Evolutionary conservation across 2,329 filamentous ascomycete species (phyloP), one percentile per base, ranked within the genome.

Genomic region (Ampelomyces quisqualis): DNA sequence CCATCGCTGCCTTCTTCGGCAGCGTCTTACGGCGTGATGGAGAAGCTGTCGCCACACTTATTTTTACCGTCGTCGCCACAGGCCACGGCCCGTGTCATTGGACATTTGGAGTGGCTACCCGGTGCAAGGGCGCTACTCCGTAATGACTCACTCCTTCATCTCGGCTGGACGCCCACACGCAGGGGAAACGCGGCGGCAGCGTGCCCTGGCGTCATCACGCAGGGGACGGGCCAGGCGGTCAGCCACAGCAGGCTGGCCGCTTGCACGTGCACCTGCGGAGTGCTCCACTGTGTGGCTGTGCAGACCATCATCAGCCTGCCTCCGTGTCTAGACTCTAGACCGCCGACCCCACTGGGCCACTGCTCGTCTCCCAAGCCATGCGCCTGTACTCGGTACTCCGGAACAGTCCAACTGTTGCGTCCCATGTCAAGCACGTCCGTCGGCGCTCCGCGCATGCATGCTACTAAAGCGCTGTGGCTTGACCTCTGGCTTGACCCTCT

Each of bases 401-500:
- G n/a, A n/a, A n/a, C n/a, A n/a, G n/a, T n/a, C n/a, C n/a, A n/a
- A n/a, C n/a, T n/a, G 17, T 40, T 26, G 31, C 38, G 30, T 30
- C 38, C 38, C 38, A 34, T 40, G 50, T 52, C 52, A 53, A 45
- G 40, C 45, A 49, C 42, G 33, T 38, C 40, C 40, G 49, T 34
- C 36, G 37, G 49, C 36, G 48, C 55, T 53, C 47, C 39, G 37
- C 40, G 55, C 49, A 53, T 58, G 58, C 27, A 29, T 29, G 27
- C 27, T 67, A 58, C 60, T 66, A 64, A 63, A 65, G 51, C 54
- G 57, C 54, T 65, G 62, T 64, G 62, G 62, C 61, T 65, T 65
- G 61, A 65, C 55, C 31, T 28, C 27, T 41, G 45, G 50, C 47
- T 51, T 40, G 47, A 38, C 45, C 46, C 49, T 53, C 51, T 51